Evolutionary conservation across 331 rosid species (phyloP).

Genomic region (Malus hybrid): DNA sequence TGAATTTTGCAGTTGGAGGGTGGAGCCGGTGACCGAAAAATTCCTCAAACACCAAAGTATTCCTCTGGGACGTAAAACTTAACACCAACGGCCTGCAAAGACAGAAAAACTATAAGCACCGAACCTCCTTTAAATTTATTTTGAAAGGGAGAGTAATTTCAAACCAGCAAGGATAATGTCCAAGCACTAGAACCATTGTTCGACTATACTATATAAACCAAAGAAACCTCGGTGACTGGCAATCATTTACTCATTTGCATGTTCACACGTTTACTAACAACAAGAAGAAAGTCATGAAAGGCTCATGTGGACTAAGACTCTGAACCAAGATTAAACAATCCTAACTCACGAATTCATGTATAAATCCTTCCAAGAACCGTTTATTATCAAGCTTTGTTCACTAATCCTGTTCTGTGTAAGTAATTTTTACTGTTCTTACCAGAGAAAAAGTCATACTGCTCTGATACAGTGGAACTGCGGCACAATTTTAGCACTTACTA

Average conservation of each 20-base stretch:
- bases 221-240: neutral
- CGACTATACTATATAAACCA: neutral
- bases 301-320: neutral
- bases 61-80: slow-evolving; percentile 86
- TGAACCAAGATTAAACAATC: neutral
- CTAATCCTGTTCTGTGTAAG: neutral
- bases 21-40: neutral
- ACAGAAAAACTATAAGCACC: neutral
- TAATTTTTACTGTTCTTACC: neutral
- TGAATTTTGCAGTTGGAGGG: neutral
- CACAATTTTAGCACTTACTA: neutral
- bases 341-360: neutral
- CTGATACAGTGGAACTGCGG: neutral
- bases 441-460: neutral
- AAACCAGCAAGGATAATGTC: neutral
- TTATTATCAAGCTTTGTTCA: too few species aligned
- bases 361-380: neutral
- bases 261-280: neutral
- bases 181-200: neutral
- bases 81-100: slow-evolving; percentile 67
- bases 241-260: neutral
- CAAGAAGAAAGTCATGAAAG: neutral
- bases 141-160: neutral
- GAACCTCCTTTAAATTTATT: neutral
- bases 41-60: slow-evolving; percentile 34